Base-by-base conservation (phyloP, 176 grass and related monocot genomes). In the Musa beccarii region DNA sequence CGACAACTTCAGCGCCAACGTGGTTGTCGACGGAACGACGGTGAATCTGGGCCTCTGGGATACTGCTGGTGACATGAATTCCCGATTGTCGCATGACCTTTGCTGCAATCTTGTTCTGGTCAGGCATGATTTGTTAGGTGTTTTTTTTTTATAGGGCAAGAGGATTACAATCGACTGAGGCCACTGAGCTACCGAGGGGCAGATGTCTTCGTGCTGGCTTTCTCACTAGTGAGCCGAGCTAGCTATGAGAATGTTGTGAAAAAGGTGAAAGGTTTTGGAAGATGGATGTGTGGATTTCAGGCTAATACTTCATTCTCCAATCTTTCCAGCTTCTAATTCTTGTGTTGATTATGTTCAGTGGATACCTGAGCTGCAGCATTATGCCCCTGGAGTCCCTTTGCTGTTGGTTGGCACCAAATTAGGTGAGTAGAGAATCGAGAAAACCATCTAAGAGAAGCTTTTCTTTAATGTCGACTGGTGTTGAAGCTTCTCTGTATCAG, bases 1-100 rank as follows among this genome's bases (percentile, higher is more conserved):
- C 10, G 92, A 96, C 17, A 96, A 96, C 53, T 96, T 92, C 78
- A 96, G 92, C 51, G 92, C 92, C 11, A 96, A 96, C 64, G 86
- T 96, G 51, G 82, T 96, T 24, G 92, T 82, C 17, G 92, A 96
- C 29, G 82, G 89, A 55, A 92, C 82, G 22, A 96, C 89, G 0
- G 92, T 96, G 54, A 96, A 96, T 78, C 76, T 96, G 55, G 92
- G 89, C 57, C 89, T 96, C 29, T 96, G 92, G 92, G 92, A 96
- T 56, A 96, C 92, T 9, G 92, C 89, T 66, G 92, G 92, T 96
- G 69, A 43, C 4, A 43, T 43, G 34, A 43, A 43, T 43, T 43
- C 34, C 34, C 34, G 4, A 43, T 43, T 43, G 34, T 43, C 34
- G 34, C 34, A 43, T 43, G 34, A 43, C 34, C 34, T 43, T 43